Base-by-base conservation (phyloP, 495 filamentous ascomycete genomes). In the Podospora bellae-mahoneyi region DNA sequence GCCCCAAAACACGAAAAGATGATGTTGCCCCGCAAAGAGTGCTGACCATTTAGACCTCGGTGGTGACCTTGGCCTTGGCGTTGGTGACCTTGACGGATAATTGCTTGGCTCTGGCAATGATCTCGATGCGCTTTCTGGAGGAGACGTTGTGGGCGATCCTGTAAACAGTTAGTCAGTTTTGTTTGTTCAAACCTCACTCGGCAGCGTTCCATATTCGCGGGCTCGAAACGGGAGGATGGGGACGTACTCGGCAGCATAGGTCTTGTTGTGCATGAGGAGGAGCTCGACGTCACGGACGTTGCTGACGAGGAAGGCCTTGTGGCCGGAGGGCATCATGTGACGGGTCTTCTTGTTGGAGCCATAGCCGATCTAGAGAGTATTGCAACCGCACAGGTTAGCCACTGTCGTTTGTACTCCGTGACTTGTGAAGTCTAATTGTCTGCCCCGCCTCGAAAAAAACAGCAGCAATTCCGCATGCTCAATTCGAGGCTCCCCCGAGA, bases 71-170 rank as follows among this genome's bases (percentile, higher is more conserved):
- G 77, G 94, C 96, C 90, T 96, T 97, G 81, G 93, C 83, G 86
- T 99, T 99, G 80, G 95, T 99, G 80, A 99, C 93, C 90, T 99
- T 99, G 78, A 99, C 95, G 75, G 91, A 91, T 79, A 99, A 84
- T 82, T 96, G 90, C 91, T 97, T 98, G 76, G 95, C 95, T 80
- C 92, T 89, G 69, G 92, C 87, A 78, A 99, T 85, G 83, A 99
- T 98, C 73, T 97, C 93, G 80, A 99, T 89, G 80, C 95, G 88
- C 91, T 99, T 99, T 85, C 94, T 87, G 76, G 95, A 97, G 62
- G 96, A 98, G 81, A 99, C 95, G 77, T 91, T 91, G 86, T 94
- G 91, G 78, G 88, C 91, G 81, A 99, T 99, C 87, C 95, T 97
- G 74, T 66, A 72, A 16, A 58, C 53, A 20, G 55, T 61, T 39